Evolutionary conservation across 192 early-diverging fungal genomes (phyloP), one percentile per base, ranked within the genome.

Genomic region (Globomyces pollinis-pini): DNA sequence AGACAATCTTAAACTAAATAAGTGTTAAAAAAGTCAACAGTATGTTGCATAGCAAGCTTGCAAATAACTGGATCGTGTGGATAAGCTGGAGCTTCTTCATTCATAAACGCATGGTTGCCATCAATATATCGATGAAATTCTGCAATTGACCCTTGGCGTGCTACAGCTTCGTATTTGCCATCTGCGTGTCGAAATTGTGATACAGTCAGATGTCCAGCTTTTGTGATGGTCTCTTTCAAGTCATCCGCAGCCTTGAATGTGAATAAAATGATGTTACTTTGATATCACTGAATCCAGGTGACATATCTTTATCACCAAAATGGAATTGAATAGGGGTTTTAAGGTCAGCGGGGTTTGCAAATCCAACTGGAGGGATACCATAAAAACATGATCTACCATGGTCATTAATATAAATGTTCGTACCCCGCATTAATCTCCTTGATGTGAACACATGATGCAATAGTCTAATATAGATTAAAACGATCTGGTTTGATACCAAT

Each of bases 341-440:
- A 41, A 68, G 52, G 9, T 73, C 39, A 1, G 29, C 41, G 0
- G 64, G 72, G 49, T 73, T 64, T 44, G 64, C 59, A 21, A 63
- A 33, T 16, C 45, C 28, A 1, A 18, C 4, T 2, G 66, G 66
- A 5, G 72, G 72, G 32, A 68, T 55, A 1, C 72, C 72, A 54
- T 73, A 73, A 51, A 73, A 73, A 1, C 56, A 57, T 1, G 57
- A 59, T n/a, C 49, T n/a, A n/a, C n/a, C n/a, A n/a, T n/a, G n/a
- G n/a, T n/a, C n/a, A n/a, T n/a, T n/a, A n/a, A n/a, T n/a, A n/a
- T n/a, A n/a, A n/a, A n/a, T n/a, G n/a, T n/a, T n/a, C n/a, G n/a
- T n/a, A n/a, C n/a, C n/a, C 67, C 33, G 62, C 72, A 32, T 26
- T 31, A 15, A 73, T 32, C 1, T 36, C 63, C n/a, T 18, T 21